Evolutionary conservation across 2,329 filamentous ascomycete species (phyloP), one percentile per base, ranked within the genome.

Genomic region (Coniochaeta sp.): DNA sequence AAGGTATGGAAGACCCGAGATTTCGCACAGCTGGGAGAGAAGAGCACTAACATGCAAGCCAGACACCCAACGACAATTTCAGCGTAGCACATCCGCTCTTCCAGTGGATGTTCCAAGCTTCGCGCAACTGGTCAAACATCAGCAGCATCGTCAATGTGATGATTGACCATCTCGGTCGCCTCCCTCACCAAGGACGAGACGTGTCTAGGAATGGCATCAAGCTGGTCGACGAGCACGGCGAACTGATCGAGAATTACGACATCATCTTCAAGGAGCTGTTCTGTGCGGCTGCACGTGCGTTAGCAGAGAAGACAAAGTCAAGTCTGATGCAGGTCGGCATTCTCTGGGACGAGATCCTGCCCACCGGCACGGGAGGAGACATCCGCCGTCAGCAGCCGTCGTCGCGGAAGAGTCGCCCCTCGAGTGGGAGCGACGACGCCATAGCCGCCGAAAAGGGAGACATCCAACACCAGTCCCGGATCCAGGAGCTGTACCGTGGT

Each of bases 81-180:
- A 86, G 86, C 60, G 86, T 86, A 26, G 83, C 85, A 0, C 91
- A 96, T 69, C 85, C 89, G 0, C 85, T 93, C 1, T 96, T 95
- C 72, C 85, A 92, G 57, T 96, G 92, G 92, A 88, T 95, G 68
- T 96, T 90, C 69, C 84, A 89, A 60, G 89, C 91, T 2, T 90
- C 89, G 7, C 82, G 87, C 61, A 89, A 92, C 71, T 96, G 92
- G 92, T 70, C 75, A 8, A 82, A 84, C 44, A 81, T 96, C 28
- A 79, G 79, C 59, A 83, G 85, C 52, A 77, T 95, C 6, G 79
- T 96, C 26, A 83, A 83, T 7, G 83, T 82, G 47, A 96, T 96
- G 88, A 81, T 82, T 59, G 80, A 79, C 43, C 90, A 95, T 65
- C 73, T 96, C n/a, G 75, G 80, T 65, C 65, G 79, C 70, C 69